Conservation (phyloP, 2,329 filamentous ascomycete species). For the Chaetomiaceae sp. region DNA sequence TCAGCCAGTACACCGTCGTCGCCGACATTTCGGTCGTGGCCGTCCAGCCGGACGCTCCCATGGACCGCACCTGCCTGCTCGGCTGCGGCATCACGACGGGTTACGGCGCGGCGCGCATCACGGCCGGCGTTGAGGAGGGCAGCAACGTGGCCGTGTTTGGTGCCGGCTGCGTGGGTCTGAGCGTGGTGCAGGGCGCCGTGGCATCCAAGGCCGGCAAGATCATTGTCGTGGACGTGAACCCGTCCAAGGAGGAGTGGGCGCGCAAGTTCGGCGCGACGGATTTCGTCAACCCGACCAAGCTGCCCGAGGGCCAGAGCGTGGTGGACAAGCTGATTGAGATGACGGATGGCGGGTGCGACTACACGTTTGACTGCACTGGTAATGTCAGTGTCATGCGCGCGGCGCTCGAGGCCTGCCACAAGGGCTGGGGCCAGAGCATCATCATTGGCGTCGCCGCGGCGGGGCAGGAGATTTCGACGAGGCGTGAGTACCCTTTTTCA, state of each 20-base stretch:
- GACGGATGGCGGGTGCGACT: constrained; percentile 97
- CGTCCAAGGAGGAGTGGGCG: constrained; percentile 84
- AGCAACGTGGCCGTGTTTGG: constrained; percentile 90
- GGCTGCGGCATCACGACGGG: constrained; percentile 98
- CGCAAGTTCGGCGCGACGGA: constrained; percentile 94
- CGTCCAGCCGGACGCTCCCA: constrained; percentile 82
- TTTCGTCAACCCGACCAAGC: constrained; percentile 88
- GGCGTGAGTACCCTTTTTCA: constrained; percentile 60
- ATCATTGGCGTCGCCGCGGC: constrained; percentile 96
- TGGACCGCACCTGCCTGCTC: constrained; percentile 93
- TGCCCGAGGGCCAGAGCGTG: constrained; percentile 68
- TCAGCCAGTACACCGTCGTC: constrained; percentile 97
- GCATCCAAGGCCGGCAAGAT: constrained; percentile 75
- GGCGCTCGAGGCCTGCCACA: constrained; percentile 96
- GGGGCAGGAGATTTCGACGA: constrained; percentile 89
- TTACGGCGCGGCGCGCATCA: constrained; percentile 92
- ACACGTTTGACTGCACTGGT: constrained; percentile 98
- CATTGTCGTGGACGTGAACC: constrained; percentile 74
- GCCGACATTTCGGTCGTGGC: constrained; percentile 97
- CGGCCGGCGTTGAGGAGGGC: constrained; percentile 85
- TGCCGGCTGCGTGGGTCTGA: constrained; percentile 91
- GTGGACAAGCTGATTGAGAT: constrained; percentile 93
- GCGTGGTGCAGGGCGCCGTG: constrained; percentile 89
- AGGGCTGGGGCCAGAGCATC: constrained; percentile 98
- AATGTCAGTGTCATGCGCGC: constrained; percentile 95